Evolutionary conservation across 2,329 filamentous ascomycete genomes (phyloP).

Genomic region (Hypocreales sp.): DNA sequence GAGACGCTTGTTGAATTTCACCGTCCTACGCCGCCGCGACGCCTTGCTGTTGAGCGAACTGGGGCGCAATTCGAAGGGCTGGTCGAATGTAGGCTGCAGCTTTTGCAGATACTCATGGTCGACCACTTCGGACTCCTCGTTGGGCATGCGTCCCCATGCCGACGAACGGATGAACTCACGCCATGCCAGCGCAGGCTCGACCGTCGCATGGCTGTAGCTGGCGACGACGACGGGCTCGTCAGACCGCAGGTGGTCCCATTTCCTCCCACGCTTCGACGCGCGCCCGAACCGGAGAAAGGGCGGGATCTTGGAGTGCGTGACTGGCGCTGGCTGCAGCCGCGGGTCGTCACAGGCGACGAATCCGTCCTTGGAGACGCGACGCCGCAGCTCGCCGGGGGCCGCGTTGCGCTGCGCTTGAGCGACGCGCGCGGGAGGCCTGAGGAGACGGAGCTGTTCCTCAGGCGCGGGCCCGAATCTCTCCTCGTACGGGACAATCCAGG

Average conservation of each 20-base stretch:
- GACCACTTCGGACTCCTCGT: slow-evolving; percentile 33
- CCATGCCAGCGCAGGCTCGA: slow-evolving; percentile 31
- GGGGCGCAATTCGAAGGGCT: slow-evolving; percentile 16
- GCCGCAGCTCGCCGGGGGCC: slow-evolving; percentile 19
- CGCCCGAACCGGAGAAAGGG: slow-evolving; percentile 31
- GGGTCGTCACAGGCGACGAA: slow-evolving; percentile 27
- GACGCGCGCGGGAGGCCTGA: slow-evolving; percentile 22
- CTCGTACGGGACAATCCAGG: slow-evolving; percentile 35
- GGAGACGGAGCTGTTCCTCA: slow-evolving; percentile 22
- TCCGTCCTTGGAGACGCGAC: slow-evolving; percentile 32
- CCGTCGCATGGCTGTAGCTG: slow-evolving; percentile 23
- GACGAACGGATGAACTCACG: slow-evolving; percentile 37
- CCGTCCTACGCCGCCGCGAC: slow-evolving; percentile 14
- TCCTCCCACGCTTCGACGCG: slow-evolving; percentile 28
- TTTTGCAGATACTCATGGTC: slow-evolving; percentile 26
- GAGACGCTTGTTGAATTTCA: slow-evolving; percentile 34
- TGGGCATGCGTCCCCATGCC: slow-evolving; percentile 28
- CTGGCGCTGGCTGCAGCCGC: slow-evolving; percentile 17
- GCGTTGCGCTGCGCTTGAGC: slow-evolving; percentile 26
- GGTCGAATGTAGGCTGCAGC: slow-evolving; percentile 31
- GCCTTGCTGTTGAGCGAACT: slow-evolving; percentile 12
- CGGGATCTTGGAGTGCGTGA: slow-evolving; percentile 22
- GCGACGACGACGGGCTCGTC: slow-evolving; percentile 44
- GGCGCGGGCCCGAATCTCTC: slow-evolving; percentile 20
- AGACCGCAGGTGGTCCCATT: slow-evolving; percentile 45